Evolutionary conservation across 345 rosid genomes (phyloP).

Genomic region (Cochlearia excelsa): DNA sequence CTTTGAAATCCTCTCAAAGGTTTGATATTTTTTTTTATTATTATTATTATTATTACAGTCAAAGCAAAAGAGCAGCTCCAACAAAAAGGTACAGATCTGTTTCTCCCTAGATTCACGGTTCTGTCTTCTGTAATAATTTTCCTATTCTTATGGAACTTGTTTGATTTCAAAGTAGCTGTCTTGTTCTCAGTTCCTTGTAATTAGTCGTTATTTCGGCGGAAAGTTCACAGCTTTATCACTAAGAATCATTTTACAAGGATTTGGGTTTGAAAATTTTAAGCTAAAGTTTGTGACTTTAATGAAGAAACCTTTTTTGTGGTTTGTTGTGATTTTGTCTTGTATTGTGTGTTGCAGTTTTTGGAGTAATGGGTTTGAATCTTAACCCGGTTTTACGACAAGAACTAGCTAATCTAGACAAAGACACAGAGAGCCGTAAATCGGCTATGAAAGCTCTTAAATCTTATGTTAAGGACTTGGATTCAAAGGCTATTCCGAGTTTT

Average conservation of each 20-base stretch:
- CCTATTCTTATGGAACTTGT: not conserved
- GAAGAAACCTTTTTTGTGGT: not conserved
- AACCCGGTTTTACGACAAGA: conserved; percentile 68
- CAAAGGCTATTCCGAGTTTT: conserved; percentile 80
- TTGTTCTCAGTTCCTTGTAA: conserved; percentile 3
- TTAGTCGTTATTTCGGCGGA: not conserved
- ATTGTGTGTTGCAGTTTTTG: conserved; percentile 15
- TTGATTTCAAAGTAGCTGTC: not conserved
- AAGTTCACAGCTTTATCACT: conserved; percentile 9
- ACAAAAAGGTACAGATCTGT: conserved; percentile 20
- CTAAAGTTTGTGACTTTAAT: conserved; percentile 1
- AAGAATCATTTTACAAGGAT: not conserved
- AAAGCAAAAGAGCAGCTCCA: conserved; percentile 11
- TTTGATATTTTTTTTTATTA: not conserved
- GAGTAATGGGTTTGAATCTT: conserved; percentile 58
- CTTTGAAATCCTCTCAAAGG: conserved; percentile 4
- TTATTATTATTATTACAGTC: not conserved
- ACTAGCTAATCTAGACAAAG: conserved; percentile 90
- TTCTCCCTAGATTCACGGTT: not conserved
- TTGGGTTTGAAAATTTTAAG: not conserved
- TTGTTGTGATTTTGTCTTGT: not conserved
- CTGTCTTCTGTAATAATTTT: conserved; percentile 7
- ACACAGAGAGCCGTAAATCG: conserved; percentile 79
- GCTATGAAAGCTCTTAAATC: conserved; percentile 92
- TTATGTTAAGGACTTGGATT: conserved; percentile 83